Conservation (phyloP, 139 green algal species). For the Microglena sp. region DNA sequence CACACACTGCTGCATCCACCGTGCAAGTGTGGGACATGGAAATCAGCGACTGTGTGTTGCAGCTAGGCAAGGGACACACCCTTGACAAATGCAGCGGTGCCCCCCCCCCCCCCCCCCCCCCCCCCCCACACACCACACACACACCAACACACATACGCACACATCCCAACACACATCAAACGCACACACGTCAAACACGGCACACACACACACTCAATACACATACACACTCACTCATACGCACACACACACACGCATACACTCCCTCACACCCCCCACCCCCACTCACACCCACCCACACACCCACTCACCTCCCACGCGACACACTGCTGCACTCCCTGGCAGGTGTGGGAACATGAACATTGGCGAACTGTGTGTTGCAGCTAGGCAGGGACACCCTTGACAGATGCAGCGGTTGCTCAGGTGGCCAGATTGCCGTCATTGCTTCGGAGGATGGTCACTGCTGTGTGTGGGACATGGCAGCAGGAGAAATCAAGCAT, state of each 20-base stretch:
- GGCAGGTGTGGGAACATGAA: constrained; percentile 81
- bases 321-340: neutral
- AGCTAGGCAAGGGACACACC: constrained; percentile 13
- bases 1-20: neutral
- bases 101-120: constrained; percentile 7
- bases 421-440: constrained; percentile 30
- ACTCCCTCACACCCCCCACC: too few species aligned
- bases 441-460: constrained; percentile 41
- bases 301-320: neutral
- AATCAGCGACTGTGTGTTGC: constrained; percentile 69
- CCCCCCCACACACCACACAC: neutral
- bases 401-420: constrained; percentile 53
- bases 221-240: neutral
- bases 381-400: constrained; percentile 17
- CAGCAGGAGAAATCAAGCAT: constrained; percentile 18
- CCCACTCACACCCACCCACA: neutral
- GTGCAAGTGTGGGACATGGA: constrained; percentile 75
- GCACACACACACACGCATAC: neutral
- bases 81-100: constrained; percentile 45
- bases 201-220: too few species aligned
- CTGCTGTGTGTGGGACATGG: constrained; percentile 53
- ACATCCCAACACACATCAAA: too few species aligned
- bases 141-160: neutral
- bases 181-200: too few species aligned
- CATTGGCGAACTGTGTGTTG: constrained; percentile 74